Evolutionary conservation across 257 asterid species (phyloP).

Genomic region (Petunia secreta): DNA sequence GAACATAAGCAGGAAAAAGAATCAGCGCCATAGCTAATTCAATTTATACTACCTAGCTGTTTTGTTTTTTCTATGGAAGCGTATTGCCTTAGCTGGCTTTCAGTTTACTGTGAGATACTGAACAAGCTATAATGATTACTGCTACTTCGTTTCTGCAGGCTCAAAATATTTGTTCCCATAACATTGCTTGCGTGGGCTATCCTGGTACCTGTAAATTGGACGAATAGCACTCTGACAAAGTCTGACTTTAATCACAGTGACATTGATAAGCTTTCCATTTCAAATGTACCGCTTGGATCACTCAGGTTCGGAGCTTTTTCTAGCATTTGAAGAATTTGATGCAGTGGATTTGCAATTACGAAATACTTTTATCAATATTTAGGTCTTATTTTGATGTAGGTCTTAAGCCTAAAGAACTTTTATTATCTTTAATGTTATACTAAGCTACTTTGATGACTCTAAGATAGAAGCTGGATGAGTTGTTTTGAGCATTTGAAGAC

Average conservation of each 20-base stretch:
- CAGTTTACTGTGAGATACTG: neutral
- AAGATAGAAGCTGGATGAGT: neutral
- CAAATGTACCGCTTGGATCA: conserved; percentile 77
- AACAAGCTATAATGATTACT: conserved; percentile 22
- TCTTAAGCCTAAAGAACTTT: neutral
- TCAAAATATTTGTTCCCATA: conserved; percentile 87
- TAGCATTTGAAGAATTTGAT: neutral
- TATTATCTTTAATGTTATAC: neutral
- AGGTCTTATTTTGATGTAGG: neutral
- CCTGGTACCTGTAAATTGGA: conserved; percentile 94
- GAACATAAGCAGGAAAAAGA: conserved; percentile 10
- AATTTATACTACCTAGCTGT: neutral
- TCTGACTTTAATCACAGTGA: conserved; percentile 58
- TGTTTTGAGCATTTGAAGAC: neutral
- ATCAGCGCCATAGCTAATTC: neutral
- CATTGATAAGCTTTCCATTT: conserved; percentile 91
- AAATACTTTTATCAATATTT: conserved; percentile 4
- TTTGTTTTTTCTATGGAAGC: neutral
- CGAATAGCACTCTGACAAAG: conserved; percentile 67
- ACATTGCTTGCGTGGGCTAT: conserved; percentile 79
- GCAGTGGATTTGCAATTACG: neutral
- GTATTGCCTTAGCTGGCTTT: neutral
- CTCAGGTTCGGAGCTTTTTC: conserved; percentile 52
- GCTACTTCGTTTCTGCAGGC: conserved; percentile 53
- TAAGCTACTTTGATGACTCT: neutral